phyloP scores from a whole-genome alignment of 1,284 basidiomycete genomes.

The Trichosporon inkin region DNA sequence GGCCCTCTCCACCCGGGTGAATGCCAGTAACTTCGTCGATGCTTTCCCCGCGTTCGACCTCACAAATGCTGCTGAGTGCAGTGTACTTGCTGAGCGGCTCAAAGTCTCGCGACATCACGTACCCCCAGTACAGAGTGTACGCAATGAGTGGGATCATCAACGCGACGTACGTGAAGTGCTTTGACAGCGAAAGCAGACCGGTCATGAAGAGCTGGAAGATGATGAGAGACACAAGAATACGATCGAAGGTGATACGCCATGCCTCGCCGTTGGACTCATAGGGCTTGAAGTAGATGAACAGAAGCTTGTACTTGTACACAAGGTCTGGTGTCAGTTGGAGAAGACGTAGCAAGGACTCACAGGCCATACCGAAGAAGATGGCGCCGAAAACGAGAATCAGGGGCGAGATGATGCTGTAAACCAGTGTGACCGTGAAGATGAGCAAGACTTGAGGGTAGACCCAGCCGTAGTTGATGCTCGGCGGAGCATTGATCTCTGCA shows the following conservation, averaged over 20 bases:
- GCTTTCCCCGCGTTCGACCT: conserved; percentile 78
- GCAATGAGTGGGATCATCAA: conserved; percentile 68
- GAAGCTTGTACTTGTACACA: conserved; percentile 95
- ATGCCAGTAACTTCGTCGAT: conserved; percentile 68
- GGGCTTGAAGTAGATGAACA: conserved; percentile 62
- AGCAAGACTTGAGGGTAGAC: conserved; percentile 93
- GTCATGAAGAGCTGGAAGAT: conserved; percentile 88
- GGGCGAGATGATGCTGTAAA: conserved; percentile 93
- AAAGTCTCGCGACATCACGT: conserved; percentile 66
- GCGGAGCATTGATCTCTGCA: conserved; percentile 93
- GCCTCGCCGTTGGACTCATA: conserved; percentile 52
- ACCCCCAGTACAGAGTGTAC: conserved; percentile 74
- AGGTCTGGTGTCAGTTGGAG: conserved; percentile 54
- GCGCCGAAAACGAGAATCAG: conserved; percentile 91
- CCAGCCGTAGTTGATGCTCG: conserved; percentile 87
- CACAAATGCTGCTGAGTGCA: conserved; percentile 71
- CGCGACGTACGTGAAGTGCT: conserved; percentile 67
- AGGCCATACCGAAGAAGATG: conserved; percentile 88
- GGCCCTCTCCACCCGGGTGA: conserved; percentile 61
- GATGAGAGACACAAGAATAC: conserved; percentile 80
- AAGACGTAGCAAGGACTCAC: conserved; percentile 27
- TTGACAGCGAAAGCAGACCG: conserved; percentile 79
- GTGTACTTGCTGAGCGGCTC: conserved; percentile 76
- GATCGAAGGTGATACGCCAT: conserved; percentile 85
- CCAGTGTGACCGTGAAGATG: conserved; percentile 87